phyloP scores from a whole-genome alignment of 139 green algal species.

The Chlorella sorokiniana region DNA sequence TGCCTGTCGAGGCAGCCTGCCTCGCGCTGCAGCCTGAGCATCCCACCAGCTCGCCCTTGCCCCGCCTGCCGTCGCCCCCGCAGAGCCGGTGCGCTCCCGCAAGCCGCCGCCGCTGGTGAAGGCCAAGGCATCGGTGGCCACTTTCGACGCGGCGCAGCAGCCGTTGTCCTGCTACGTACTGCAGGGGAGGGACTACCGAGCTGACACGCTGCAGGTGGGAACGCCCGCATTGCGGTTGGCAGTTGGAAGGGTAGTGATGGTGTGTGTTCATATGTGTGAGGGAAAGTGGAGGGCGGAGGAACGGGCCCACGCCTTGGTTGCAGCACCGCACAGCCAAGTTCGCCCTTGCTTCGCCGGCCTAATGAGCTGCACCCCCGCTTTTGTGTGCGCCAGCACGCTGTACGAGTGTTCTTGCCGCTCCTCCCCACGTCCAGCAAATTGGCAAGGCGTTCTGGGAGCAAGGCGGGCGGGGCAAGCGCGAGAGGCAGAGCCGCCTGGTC shows the following conservation, averaged over 20 bases:
- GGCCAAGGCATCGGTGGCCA: slow-evolving; percentile 31
- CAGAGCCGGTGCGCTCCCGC: not conserved
- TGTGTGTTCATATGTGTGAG: not conserved
- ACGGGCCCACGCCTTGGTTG: not conserved
- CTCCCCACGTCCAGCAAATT: slow-evolving; percentile 42
- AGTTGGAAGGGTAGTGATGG: not conserved
- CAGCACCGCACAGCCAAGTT: not conserved
- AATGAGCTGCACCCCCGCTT: not conserved
- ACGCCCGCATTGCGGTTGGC: not conserved
- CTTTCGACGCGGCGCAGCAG: slow-evolving; percentile 54
- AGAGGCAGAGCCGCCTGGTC: slow-evolving; percentile 27
- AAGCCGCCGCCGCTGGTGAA: not conserved
- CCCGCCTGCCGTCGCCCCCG: not conserved
- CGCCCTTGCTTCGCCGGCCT: not conserved
- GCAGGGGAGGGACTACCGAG: slow-evolving; percentile 47
- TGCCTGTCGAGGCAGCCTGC: not conserved
- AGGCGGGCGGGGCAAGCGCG: slow-evolving; percentile 21
- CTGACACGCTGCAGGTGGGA: not conserved
- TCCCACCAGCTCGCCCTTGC: not conserved
- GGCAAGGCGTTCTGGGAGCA: slow-evolving; percentile 45
- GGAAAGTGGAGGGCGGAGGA: no score
- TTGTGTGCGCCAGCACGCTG: not conserved
- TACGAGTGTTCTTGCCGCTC: not conserved
- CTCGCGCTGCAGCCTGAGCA: not conserved
- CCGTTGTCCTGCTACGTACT: slow-evolving; percentile 55